Evolutionary conservation across 2,329 filamentous ascomycete species (phyloP), one percentile per base, ranked within the genome.

Genomic region (Aspergillus oerlinghausenensis): DNA sequence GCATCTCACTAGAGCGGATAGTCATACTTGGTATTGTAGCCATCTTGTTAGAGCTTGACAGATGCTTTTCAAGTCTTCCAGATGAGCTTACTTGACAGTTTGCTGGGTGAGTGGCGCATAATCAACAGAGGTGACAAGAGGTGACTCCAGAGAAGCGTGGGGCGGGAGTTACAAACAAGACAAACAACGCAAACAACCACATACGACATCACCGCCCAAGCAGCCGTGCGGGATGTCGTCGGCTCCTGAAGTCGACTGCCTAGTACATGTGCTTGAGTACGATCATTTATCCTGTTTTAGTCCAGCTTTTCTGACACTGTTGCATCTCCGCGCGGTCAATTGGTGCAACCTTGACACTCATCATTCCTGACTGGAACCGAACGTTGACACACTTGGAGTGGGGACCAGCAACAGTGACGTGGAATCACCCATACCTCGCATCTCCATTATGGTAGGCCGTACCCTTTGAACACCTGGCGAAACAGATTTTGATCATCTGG

Each of bases 11-110:
- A 17, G 11, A 47, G 9, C 9, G 25, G 19, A 11, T 49, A 52
- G 47, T 66, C 76, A 70, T 70, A 85, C 83, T 79, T 69, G 80
- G 76, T 71, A 85, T 79, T 58, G 81, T 76, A 58, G 80, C 78
- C 83, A 85, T 85, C 59, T 64, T 68, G 53, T 63, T 11, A 56
- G 43, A 47, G 43, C 43, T 47, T 4, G 23, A 47, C 11, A n/a
- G 5, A 14, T 10, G 43, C 45, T 48, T 55, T 55, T 28, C n/a
- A 19, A 29, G 51, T 50, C 35, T 21, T 47, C 52, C 55, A 56
- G 42, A 49, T 55, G 35, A 14, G 17, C 47, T 55, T 28, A 42
- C 40, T 21, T 43, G 49, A 49, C 29, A 54, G 54, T 19, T 54
- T 32, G 28, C 42, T 47, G 43, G 52, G 45, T 38, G 45, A 52